Evolutionary conservation across 1,284 basidiomycete species (phyloP), one percentile per base, ranked within the genome.

Genomic region (Phlebopus sp.): DNA sequence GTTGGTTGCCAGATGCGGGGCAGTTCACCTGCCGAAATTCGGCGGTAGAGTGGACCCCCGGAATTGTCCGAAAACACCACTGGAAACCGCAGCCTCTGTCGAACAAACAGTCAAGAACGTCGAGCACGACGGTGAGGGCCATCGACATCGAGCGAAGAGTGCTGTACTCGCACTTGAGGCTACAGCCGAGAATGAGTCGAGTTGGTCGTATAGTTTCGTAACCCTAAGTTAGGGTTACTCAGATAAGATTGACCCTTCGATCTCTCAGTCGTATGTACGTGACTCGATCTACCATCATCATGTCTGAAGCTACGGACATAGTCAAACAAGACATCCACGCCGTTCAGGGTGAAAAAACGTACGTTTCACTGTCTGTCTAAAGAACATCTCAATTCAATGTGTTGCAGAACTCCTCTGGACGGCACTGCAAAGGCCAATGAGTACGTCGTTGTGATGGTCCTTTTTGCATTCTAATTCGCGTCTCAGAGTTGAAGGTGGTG

Each of bases 401-500:
- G n/a, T 25, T 38, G 4, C 32, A 65, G 59, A 21, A 37, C 9
- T 27, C n/a, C 31, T 23, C 6, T 32, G 7, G 56, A 62, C 32
- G 46, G 32, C 36, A 42, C 35, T 41, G 25, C 41, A 8, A 55
- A 53, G 30, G 35, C 29, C 57, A 57, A 43, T 45, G 58, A 37
- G 17, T 23, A n/a, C 18, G 40, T 19, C 23, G 6, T 11, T 15
- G 36, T 29, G 42, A 47, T 41, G 38, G 37, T 48, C 39, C 4
- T 23, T 29, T 21, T 25, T 27, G 35, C 49, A 40, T 40, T 52
- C 51, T 45, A 52, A 47, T 41, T 36, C 31, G 18, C 39, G 49
- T 19, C 2, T 47, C 17, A 67, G 64, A 44, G 36, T 41, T 9
- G 63, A 72, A 59, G 66, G 65, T 42, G 53, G 69, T 21, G 59